phyloP scores from a whole-genome alignment of 2,329 filamentous ascomycete species.

The Nemania diffusa region DNA sequence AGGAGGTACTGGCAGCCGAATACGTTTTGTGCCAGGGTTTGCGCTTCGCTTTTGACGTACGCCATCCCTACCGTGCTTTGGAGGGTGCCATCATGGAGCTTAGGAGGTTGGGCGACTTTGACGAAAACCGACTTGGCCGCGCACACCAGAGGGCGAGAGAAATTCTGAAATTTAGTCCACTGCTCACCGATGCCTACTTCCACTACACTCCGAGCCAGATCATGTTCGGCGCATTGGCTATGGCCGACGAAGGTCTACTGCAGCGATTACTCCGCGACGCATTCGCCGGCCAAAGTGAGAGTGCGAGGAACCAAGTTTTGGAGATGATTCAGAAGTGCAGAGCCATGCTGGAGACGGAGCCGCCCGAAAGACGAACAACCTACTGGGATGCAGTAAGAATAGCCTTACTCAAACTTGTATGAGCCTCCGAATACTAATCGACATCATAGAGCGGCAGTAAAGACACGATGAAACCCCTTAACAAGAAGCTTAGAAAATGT shows the following conservation, averaged over 20 bases:
- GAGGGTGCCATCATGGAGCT: conserved; percentile 90
- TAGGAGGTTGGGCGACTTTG: conserved; percentile 71
- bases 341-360: conserved; percentile 65
- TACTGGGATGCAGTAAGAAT: conserved; percentile 65
- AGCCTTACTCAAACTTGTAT: too few species aligned
- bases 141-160: conserved; percentile 80
- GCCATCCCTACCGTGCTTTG: conserved; percentile 87
- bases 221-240: conserved; percentile 81
- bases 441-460: conserved; percentile 57
- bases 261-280: conserved; percentile 59
- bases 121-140: conserved; percentile 61
- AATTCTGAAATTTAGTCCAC: conserved; percentile 79
- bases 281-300: conserved; percentile 48
- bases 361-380: conserved; percentile 63
- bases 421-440: conserved; percentile 28
- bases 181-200: conserved; percentile 96
- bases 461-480: conserved; percentile 65
- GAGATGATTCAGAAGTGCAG: conserved; percentile 61
- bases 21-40: conserved; percentile 93
- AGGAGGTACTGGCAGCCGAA: conserved; percentile 89
- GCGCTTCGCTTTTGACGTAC: conserved; percentile 91
- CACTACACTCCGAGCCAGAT: conserved; percentile 95
- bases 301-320: conserved; percentile 59
- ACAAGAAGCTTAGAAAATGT: conserved; percentile 77
- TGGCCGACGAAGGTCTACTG: conserved; percentile 75